phyloP scores from a whole-genome alignment of 108 stramenopile species.

The Hondaea fermentalgiana region DNA sequence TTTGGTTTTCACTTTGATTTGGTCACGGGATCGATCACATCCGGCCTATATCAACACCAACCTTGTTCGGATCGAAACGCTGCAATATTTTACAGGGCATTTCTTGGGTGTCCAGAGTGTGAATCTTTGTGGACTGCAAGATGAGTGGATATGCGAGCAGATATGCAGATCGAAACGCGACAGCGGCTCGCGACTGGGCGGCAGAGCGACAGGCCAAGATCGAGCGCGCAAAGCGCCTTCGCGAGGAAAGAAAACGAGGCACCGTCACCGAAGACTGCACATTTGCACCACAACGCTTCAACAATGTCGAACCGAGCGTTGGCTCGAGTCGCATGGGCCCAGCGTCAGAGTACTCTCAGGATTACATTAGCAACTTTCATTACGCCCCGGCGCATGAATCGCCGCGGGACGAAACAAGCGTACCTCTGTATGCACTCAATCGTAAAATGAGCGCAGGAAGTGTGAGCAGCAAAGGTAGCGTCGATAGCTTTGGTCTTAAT shows the following conservation, averaged over 20 bases:
- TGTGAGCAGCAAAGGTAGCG: not conserved
- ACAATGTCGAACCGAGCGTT: not conserved
- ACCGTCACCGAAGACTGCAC: not conserved
- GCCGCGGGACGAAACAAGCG: not conserved
- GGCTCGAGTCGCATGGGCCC: not conserved
- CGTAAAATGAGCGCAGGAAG: not conserved
- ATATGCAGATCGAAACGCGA: not conserved
- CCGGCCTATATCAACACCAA: no score
- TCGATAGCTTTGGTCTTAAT: not conserved
- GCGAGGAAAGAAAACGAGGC: not conserved
- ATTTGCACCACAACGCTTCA: not conserved
- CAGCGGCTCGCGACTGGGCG: not conserved
- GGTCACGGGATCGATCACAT: no score
- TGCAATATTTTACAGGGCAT: no score
- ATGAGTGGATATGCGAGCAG: not conserved
- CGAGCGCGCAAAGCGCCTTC: not conserved
- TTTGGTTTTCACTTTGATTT: no score
- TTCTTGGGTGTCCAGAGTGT: no score
- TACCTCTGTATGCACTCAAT: not conserved
- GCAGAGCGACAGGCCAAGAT: constrained; percentile 3
- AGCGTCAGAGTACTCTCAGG: not conserved
- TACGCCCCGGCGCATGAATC: not conserved
- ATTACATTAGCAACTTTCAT: not conserved
- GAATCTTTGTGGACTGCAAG: not conserved
- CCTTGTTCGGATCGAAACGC: no score